These are phyloP conservation scores for Leucaena leucocephala DNA, from an alignment of 306 rosid genomes.

Conservation along the genomic window DNA sequence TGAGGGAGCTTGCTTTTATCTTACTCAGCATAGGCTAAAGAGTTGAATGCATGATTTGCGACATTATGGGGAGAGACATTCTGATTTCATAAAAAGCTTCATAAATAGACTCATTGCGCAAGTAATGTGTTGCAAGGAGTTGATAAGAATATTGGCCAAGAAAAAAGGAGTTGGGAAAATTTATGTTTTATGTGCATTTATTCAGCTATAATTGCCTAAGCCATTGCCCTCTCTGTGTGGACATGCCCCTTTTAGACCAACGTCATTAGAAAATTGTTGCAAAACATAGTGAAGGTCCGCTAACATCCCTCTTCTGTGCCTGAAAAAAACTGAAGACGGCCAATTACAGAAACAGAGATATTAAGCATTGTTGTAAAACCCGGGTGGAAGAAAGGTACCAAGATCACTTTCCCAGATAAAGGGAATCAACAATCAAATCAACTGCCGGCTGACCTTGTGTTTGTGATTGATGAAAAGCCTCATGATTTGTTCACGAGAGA, in stretches of 20 bases:
- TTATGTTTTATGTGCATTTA: too few relatives aligned
- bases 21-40: background rate
- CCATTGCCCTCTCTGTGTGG: background rate
- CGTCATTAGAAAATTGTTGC: background rate
- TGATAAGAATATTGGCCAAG: too few relatives aligned
- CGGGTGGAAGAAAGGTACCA: slow-evolving; percentile 97
- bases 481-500: slow-evolving; percentile 76
- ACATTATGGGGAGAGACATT: background rate
- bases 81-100: too few relatives aligned
- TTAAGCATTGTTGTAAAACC: slow-evolving; percentile 84
- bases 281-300: background rate
- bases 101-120: background rate
- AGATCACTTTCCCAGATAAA: slow-evolving; percentile 90
- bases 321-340: slow-evolving; percentile 47
- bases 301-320: slow-evolving; percentile 1
- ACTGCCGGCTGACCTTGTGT: slow-evolving; percentile 82
- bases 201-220: background rate
- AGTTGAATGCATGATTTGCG: background rate
- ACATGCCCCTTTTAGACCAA: background rate
- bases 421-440: slow-evolving; percentile 82
- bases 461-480: slow-evolving; percentile 91
- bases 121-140: background rate
- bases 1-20: background rate
- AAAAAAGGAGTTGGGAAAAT: background rate
- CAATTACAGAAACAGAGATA: slow-evolving; percentile 72